Evolutionary conservation across 768 basidiomycete species (phyloP), one percentile per base, ranked within the genome.

Genomic region (Imleria badia): DNA sequence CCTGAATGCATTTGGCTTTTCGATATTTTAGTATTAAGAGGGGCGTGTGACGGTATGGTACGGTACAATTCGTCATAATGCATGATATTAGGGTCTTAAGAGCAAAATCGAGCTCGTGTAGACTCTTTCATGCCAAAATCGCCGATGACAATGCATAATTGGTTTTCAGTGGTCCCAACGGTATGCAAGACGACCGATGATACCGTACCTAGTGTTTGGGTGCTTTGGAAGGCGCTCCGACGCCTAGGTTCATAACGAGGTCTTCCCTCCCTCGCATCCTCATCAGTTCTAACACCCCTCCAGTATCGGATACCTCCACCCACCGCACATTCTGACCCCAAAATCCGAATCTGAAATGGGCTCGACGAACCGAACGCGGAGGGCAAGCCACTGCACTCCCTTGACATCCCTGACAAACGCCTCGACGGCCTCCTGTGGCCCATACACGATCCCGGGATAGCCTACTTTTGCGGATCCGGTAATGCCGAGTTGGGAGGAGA

Each of bases 321-420:
- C 88, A 89, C 26, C 19, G 41, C 5, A 6, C 33, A 8, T 3
- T 23, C 45, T 53, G 26, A 52, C 5, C 2, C 33, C 34, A 1
- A 17, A 5, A 13, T 5, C 29, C 11, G 36, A 20, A 36, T 17
- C 19, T 15, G 23, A 34, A 2, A 26, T 30, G 14, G 78, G 72
- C 60, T 87, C 85, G 19, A 83, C 65, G 60, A 88, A 85, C 22
- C 88, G 69, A 6, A 87, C 70, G 50, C 79, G 76, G 56, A 90
- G 68, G 11, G 87, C 88, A 1, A 90, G 73, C 89, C 89, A 91
- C 61, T 89, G 86, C 87, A 89, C 88, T 19, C 75, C 78, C 64
- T 85, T 88, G 51, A 90, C 79, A 47, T 84, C 85, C 19, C 65
- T 71, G 1, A 87, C 80, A 59, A 89, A 89, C 59, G 85, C 82